Conservation (phyloP, 768 basidiomycete species). For the Lactarius vividus region DNA sequence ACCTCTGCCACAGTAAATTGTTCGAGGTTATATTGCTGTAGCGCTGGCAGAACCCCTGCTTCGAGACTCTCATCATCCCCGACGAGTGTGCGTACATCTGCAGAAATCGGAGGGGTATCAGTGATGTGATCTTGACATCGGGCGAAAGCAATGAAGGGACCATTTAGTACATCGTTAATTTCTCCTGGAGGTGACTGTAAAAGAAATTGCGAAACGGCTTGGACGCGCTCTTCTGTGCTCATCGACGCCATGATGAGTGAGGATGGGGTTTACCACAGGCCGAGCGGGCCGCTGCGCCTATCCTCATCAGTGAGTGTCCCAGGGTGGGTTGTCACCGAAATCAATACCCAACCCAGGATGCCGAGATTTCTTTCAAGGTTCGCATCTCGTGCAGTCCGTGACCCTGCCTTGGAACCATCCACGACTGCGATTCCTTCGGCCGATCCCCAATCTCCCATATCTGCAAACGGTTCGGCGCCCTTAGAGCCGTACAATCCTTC, state of each 20-base stretch:
- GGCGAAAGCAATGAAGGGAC: slow-evolving; percentile 37
- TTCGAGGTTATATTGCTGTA: slow-evolving; percentile 81
- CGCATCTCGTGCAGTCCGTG: neutral
- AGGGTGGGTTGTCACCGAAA: neutral
- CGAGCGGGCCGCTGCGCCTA: neutral
- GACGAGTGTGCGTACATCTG: slow-evolving; percentile 90
- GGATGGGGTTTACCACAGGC: neutral
- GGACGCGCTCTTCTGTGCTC: slow-evolving; percentile 62
- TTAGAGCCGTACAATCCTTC: neutral
- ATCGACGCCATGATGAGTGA: slow-evolving; percentile 37
- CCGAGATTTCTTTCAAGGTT: neutral
- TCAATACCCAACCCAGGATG: neutral
- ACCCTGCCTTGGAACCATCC: neutral
- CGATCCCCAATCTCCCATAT: neutral
- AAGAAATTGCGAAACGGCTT: slow-evolving; percentile 73
- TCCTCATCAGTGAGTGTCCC: neutral
- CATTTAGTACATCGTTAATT: slow-evolving; percentile 94
- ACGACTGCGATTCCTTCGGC: neutral
- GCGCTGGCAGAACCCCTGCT: slow-evolving; percentile 68
- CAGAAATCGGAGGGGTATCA: slow-evolving; percentile 20
- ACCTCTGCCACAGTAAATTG: slow-evolving; percentile 89
- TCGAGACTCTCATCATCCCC: slow-evolving; percentile 83
- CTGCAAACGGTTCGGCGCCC: neutral
- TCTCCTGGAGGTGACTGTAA: slow-evolving; percentile 93
- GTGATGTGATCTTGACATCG: neutral